Conservation (phyloP, 768 basidiomycete genomes). For the Hygrophorus pudorinus region DNA sequence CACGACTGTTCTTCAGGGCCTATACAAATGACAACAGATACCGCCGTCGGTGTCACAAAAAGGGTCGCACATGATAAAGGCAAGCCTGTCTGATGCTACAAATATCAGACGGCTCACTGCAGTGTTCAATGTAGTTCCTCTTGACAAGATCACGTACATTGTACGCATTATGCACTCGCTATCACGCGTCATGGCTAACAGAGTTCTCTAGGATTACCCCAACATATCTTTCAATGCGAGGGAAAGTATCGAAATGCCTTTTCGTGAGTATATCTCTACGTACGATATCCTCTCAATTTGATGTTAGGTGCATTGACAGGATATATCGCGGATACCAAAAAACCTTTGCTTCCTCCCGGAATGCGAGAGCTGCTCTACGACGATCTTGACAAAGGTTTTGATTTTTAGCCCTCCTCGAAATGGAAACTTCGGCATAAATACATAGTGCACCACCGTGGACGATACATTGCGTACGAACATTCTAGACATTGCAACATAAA, state of each 20-base stretch:
- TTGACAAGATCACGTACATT: slow-evolving; percentile 65
- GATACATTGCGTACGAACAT: neutral
- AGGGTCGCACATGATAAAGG: slow-evolving; percentile 65
- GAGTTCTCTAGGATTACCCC: slow-evolving; percentile 61
- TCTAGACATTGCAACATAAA: neutral
- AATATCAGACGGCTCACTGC: neutral
- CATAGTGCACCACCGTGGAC: neutral
- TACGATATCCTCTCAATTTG: neutral
- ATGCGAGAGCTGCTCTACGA: slow-evolving; percentile 82
- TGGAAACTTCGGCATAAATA: neutral
- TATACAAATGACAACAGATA: slow-evolving; percentile 98
- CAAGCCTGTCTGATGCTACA: slow-evolving; percentile 13
- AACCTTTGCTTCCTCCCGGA: slow-evolving; percentile 77
- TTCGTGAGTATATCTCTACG: slow-evolving; percentile 45
- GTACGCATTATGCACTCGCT: slow-evolving; percentile 28
- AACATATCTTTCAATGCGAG: slow-evolving; percentile 80
- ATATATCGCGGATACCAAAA: slow-evolving; percentile 38
- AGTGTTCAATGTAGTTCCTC: slow-evolving; percentile 31
- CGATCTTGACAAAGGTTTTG: slow-evolving; percentile 82
- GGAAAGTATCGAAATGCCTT: slow-evolving; percentile 98
- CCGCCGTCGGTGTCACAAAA: slow-evolving; percentile 87
- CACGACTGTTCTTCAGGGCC: slow-evolving; percentile 30
- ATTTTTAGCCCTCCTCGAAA: slow-evolving; percentile 39
- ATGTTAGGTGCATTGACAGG: slow-evolving; percentile 18
- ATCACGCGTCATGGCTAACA: neutral